Percentiles rank a stretch among this genome's conserved stretches.
Conservation (phyloP, 1,284 basidiomycete species). For the Rhodotorula sp. region DNA sequence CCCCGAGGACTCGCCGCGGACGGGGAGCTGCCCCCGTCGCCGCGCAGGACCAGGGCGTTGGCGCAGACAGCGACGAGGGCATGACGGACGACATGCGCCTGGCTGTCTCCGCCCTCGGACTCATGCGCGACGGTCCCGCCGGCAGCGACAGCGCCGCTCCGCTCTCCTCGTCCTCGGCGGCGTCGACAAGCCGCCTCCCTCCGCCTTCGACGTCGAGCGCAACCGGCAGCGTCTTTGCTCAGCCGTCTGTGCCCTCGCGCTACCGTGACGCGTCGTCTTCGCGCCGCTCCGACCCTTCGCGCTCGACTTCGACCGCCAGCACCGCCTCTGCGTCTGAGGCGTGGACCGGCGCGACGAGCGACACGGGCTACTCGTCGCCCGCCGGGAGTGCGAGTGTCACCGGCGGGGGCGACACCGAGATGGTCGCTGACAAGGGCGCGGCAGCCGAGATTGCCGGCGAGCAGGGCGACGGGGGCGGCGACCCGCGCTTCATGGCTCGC, state of each 20-base stretch:
- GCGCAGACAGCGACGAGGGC: slow-evolving; percentile 4
- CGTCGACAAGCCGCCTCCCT: not conserved
- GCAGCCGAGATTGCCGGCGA: not conserved
- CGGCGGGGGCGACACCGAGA: slow-evolving; percentile 1
- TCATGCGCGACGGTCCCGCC: slow-evolving; percentile 20
- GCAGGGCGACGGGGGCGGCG: slow-evolving; percentile 7
- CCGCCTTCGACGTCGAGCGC: not conserved
- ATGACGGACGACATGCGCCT: slow-evolving; percentile 33
- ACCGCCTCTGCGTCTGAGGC: slow-evolving; percentile 22
- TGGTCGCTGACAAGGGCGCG: not conserved
- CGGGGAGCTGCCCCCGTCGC: too few species aligned
- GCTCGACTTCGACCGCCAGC: slow-evolving; percentile 28
- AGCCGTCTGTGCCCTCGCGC: not conserved
- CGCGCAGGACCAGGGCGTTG: too few species aligned
- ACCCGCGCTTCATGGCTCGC: slow-evolving; percentile 57
- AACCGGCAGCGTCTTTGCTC: not conserved
- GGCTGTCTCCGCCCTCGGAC: slow-evolving; percentile 24
- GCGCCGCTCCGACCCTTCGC: slow-evolving; percentile 13
- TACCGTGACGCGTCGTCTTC: slow-evolving; percentile 6
- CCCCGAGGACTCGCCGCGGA: not conserved
- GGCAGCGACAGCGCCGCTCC: not conserved
- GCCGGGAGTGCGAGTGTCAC: slow-evolving; percentile 7
- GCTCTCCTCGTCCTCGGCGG: not conserved
- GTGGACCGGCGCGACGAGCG: slow-evolving; percentile 16
- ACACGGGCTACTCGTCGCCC: slow-evolving; percentile 23